A percentile compares a stretch with the other conserved stretches of the same genome.
Evolutionary conservation across 805 yeast genomes (phyloP).

Genomic region (Pichia exigua): DNA sequence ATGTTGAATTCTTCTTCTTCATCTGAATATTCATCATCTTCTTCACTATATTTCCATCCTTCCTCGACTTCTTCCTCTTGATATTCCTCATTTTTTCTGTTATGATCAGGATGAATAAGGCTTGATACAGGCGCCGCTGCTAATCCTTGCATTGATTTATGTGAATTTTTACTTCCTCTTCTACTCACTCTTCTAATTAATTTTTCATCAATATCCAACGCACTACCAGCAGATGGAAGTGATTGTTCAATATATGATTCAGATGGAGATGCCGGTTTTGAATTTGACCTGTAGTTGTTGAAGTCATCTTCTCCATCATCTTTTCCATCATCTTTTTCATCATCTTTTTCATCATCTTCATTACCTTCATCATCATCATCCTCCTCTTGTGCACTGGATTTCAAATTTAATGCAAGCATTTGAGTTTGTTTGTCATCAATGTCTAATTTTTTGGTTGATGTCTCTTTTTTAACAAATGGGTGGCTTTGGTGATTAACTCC

Average conservation of each 20-base stretch:
- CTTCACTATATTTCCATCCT: conserved; percentile 29
- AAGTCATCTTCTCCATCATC: conserved; percentile 2
- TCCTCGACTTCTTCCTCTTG: conserved; percentile 55
- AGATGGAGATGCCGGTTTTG: no score
- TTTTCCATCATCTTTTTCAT: background rate
- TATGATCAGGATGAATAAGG: no score
- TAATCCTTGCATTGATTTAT: background rate
- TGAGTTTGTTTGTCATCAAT: background rate
- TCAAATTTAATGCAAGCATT: background rate
- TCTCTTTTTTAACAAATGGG: background rate
- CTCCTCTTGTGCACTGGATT: background rate
- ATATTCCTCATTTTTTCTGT: conserved; percentile 10
- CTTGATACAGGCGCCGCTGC: background rate
- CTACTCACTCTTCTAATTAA: conserved; percentile 9
- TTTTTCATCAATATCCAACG: conserved; percentile 11
- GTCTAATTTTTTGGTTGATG: background rate
- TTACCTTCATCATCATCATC: background rate
- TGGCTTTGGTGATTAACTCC: background rate
- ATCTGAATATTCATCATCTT: conserved; percentile 13
- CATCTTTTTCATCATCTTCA: background rate
- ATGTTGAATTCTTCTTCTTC: conserved; percentile 43
- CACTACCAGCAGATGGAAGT: conserved; percentile 4
- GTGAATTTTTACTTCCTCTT: conserved; percentile 3
- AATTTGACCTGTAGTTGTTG: conserved; percentile 1
- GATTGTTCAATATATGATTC: background rate